phyloP scores from a whole-genome alignment of 2,329 filamentous ascomycete genomes.

The Phaeosphaeriaceae sp. region DNA sequence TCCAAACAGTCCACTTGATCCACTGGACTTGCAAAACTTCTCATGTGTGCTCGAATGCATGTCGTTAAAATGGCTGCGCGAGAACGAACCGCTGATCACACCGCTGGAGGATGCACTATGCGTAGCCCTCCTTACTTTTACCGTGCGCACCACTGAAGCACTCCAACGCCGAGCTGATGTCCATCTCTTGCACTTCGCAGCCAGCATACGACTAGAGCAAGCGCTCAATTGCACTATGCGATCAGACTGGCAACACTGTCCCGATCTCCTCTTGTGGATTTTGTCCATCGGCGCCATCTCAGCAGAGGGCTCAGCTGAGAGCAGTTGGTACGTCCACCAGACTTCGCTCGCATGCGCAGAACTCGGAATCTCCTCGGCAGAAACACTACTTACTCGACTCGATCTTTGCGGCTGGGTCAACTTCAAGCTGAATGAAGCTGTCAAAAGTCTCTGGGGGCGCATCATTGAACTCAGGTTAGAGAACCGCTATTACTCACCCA shows the following conservation, averaged over 20 bases:
- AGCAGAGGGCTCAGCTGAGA: constrained; percentile 39
- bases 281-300: constrained; percentile 46
- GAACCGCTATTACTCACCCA: constrained; percentile 33
- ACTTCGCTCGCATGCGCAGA: constrained; percentile 41
- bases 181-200: constrained; percentile 40
- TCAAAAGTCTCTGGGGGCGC: constrained; percentile 37
- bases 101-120: constrained; percentile 48
- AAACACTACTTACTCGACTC: constrained; percentile 37
- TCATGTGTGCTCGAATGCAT: constrained; percentile 44
- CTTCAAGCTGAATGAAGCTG: constrained; percentile 46
- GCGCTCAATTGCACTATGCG: constrained; percentile 44
- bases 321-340: constrained; percentile 44
- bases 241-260: constrained; percentile 39
- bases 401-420: constrained; percentile 48
- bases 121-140: constrained; percentile 47
- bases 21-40: constrained; percentile 47
- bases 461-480: constrained; percentile 48
- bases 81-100: constrained; percentile 31
- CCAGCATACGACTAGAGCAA: constrained; percentile 43
- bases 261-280: constrained; percentile 49
- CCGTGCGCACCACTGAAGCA: constrained; percentile 45
- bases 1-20: constrained; percentile 39
- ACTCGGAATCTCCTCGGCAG: constrained; percentile 37
- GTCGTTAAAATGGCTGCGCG: constrained; percentile 42
- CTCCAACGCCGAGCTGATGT: constrained; percentile 32